Evolutionary conservation across 2,329 filamentous ascomycete genomes (phyloP), one percentile per base, ranked within the genome.

Genomic region (Botrytis cinerea): DNA sequence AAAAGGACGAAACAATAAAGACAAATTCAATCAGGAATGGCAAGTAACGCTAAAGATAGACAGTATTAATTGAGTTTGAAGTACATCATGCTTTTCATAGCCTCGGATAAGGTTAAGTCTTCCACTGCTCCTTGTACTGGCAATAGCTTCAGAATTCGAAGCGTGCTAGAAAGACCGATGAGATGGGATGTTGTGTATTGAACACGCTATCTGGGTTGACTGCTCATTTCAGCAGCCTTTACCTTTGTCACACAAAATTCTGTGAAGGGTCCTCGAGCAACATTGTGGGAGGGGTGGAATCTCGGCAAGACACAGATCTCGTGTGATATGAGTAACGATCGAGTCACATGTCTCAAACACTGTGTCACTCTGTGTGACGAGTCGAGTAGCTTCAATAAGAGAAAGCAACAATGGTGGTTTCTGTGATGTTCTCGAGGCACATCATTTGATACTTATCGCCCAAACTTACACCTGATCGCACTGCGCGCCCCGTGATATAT

Each of bases 241-340:
- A 6, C 12, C 32, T 51, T 35, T 16, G n/a, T 28, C 46, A 35
- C 25, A 67, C 32, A 28, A 54, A 51, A 4, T 18, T 57, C 16
- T 4, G 51, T 32, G 16, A 57, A 18, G 51, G 51, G 51, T 57
- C 46, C 16, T 28, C 8, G 46, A 67, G 25, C 32, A 4, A 6
- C 9, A 2, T 38, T n/a, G 64, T 32, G 32, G 28, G 46, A 67
- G 8, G 25, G 38, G 46, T 40, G 46, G 32, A 54, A 67, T 5
- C 4, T 67, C 32, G 46, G 46, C 38, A 28, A 40, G 38, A 46
- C 7, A 67, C 46, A 51, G 46, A 54, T 67, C 64, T 54, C 32
- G 46, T 67, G 64, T 40, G 46, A 51, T 67, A 32, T 67, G 63
- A 67, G 63, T 66, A 66, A 51, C 22, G 48, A 51, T 25, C 32